Evolutionary conservation across 148 eudicot species (phyloP), one percentile per base, ranked within the genome.

Genomic region (Pouteria glomerata): DNA sequence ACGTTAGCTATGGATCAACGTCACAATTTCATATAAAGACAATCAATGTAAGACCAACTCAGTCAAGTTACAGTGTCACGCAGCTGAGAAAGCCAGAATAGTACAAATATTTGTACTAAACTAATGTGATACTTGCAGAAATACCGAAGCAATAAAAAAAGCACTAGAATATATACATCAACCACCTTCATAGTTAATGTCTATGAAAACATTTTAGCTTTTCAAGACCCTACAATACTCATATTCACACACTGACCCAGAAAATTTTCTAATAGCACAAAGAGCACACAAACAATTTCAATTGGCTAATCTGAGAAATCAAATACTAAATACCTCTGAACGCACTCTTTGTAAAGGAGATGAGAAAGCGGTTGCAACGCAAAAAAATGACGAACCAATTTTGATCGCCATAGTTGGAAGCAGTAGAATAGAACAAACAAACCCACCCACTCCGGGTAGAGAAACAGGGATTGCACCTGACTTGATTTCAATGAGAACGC

Each of bases 381-480:
- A 75, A 61, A 73, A 79, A 24, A 74, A 64, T 26, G 72, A n/a
- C n/a, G n/a, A 72, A 33, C 58, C 70, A 27, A 66, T 69, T 52
- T 75, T 74, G n/a, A 51, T 33, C 12, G 78, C 41, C 82, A 79
- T 79, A 27, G 64, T 10, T 26, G 8, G n/a, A n/a, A n/a, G n/a
- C n/a, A 51, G 26, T 33, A n/a, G 7, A 41, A 56, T 42, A 18
- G 63, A 57, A 69, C 16, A 42, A 57, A 57, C 15, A 15, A 24
- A 12, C 19, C 27, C 66, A 62, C 7, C 19, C 47, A n/a, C n/a
- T n/a, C n/a, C n/a, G n/a, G 3, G 15, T 35, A 33, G 35, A 57
- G 19, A 31, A 52, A 1, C 37, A 42, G 37, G 53, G 19, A 39
- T 5, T 70, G 64, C 34, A 34, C 31, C 21, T 37, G 59, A 44